Percentiles rank a stretch among this genome's conserved stretches.
Evolutionary conservation across 2,329 filamentous ascomycete genomes (phyloP).

Genomic region (Ophiostoma perfectum): DNA sequence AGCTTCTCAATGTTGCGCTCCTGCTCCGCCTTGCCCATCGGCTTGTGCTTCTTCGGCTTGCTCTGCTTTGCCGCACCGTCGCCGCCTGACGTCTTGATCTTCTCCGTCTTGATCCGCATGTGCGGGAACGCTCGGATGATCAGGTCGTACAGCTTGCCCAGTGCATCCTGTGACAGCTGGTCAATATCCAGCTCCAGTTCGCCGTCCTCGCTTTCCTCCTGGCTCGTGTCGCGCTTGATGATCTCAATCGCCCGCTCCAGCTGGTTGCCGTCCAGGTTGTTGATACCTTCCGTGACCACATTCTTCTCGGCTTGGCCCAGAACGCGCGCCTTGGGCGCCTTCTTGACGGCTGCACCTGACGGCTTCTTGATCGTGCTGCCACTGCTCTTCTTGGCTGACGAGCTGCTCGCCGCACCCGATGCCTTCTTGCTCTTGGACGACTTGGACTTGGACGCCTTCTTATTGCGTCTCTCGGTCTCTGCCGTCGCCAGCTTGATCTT

Average conservation of each 20-base stretch:
- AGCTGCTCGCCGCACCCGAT: conserved; percentile 18
- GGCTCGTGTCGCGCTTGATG: conserved; percentile 80
- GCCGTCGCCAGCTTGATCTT: conserved; percentile 55
- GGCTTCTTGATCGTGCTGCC: conserved; percentile 26
- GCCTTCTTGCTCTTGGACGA: conserved; percentile 51
- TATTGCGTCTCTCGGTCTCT: conserved; percentile 53
- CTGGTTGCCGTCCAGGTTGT: conserved; percentile 69
- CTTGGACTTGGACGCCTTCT: conserved; percentile 48
- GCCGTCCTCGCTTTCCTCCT: conserved; percentile 57
- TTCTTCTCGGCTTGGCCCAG: conserved; percentile 81
- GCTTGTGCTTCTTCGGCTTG: conserved; percentile 69
- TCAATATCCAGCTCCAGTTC: conserved; percentile 58
- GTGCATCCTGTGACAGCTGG: conserved; percentile 50
- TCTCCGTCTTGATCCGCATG: conserved; percentile 35
- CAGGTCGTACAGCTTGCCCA: conserved; percentile 47
- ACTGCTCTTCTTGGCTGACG: conserved; percentile 16
- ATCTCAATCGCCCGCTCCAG: conserved; percentile 79
- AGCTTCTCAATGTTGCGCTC: conserved; percentile 61
- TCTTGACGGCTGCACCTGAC: conserved; percentile 37
- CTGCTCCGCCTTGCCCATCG: conserved; percentile 68
- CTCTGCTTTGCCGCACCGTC: conserved; percentile 32
- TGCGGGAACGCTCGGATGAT: conserved; percentile 38
- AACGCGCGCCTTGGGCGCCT: conserved; percentile 50
- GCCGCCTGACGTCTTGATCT: conserved; percentile 30
- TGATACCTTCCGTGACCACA: conserved; percentile 80